These are phyloP conservation scores for Akebia trifoliata DNA, from an alignment of 164 flowering plant species.

Conservation along the genomic window DNA sequence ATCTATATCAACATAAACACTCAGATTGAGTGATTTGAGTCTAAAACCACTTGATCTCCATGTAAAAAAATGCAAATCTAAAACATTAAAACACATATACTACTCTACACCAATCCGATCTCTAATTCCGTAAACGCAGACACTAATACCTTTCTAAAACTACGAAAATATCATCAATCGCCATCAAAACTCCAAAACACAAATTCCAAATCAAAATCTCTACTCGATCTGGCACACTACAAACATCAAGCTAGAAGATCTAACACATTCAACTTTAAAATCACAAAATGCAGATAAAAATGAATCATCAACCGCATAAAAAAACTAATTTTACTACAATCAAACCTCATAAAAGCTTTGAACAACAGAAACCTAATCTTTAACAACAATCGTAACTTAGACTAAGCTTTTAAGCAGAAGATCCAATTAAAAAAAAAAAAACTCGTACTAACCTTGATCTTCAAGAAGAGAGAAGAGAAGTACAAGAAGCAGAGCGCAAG, in stretches of 20 bases:
- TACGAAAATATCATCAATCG: conserved; percentile 1
- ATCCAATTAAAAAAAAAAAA: conserved; percentile 1
- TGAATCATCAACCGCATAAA: neutral
- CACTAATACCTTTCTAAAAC: neutral
- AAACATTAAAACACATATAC: neutral
- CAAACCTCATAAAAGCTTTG: no score
- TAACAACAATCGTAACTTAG: neutral
- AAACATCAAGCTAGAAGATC: neutral
- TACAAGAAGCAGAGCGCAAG: conserved; percentile 62
- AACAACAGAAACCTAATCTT: neutral
- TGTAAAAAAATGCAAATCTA: neutral
- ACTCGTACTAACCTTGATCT: conserved; percentile 65
- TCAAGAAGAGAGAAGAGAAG: conserved; percentile 62
- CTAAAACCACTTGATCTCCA: no score
- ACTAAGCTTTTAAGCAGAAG: neutral
- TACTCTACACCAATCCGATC: no score
- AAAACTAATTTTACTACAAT: no score
- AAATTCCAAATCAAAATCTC: neutral
- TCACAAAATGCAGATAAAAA: neutral
- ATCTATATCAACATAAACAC: neutral
- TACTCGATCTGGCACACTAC: neutral
- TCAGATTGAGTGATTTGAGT: no score
- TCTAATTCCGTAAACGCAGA: no score
- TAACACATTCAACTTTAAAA: no score
- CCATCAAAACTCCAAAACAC: neutral